Evolutionary conservation across 2,329 filamentous ascomycete genomes (phyloP), one percentile per base, ranked within the genome.

Genomic region (Claviceps fusiformis): DNA sequence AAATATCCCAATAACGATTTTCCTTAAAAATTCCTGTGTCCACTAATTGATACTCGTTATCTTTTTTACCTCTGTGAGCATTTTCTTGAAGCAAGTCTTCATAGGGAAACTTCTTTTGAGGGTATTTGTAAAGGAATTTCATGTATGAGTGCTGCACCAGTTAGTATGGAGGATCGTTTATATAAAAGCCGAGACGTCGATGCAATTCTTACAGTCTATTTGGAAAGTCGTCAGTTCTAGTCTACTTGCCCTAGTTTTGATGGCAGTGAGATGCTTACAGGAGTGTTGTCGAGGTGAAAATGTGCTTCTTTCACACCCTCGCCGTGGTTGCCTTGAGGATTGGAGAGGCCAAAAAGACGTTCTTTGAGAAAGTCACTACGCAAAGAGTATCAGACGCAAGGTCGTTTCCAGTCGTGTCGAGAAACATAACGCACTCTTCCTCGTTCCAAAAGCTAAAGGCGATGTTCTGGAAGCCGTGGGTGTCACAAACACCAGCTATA

Each of bases 91-190:
- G 74, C 50, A 97, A 76, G 60, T 95, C 83, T 69, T 96, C 79
- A 74, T 97, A 97, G 2, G 92, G 93, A 65, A 97, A 97, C 59
- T 85, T 83, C 63, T 80, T 81, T 71, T 97, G 92, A 0, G 93
- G 93, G 64, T 96, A 95, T 71, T 97, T 97, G 80, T 97, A 97
- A 62, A 97, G 84, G 66, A 85, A 95, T 71, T 97, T 97, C 92
- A 97, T 97, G 75, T 97, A 97, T 33, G 92, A 95, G 71, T 96
- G 91, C 87, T 91, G 68, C 35, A 8, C 43, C 39, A 15, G 58
- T 64, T 56, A 60, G 58, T 45, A 15, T 41, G 6, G 11, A 24
- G 15, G 13, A 15, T 55, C 31, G 3, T 17, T 47, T 24, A 47
- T 29, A 7, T 9, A n/a, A 27, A 8, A 17, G 6, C 3, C 27